Evolutionary conservation across 495 filamentous ascomycete genomes (phyloP).

Genomic region (Lophium mytilinum): DNA sequence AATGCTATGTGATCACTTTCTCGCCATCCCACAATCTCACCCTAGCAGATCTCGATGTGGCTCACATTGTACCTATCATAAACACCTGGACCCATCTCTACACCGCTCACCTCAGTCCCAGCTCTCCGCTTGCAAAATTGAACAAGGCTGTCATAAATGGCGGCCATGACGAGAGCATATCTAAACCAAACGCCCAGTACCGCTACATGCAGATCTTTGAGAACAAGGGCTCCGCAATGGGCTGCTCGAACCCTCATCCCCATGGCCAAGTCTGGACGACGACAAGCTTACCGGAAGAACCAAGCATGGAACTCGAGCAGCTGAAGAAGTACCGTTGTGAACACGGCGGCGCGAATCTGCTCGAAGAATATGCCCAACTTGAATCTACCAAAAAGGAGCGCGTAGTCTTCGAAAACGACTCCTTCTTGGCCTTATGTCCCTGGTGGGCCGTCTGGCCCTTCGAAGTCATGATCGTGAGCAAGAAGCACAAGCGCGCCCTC

Average conservation of each 20-base stretch:
- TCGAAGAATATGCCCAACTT: conserved; percentile 78
- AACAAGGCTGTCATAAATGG: conserved; percentile 42
- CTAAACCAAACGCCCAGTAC: conserved; percentile 65
- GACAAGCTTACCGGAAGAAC: conserved; percentile 81
- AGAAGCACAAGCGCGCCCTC: conserved; percentile 68
- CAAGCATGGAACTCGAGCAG: conserved; percentile 64
- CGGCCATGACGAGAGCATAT: conserved; percentile 38
- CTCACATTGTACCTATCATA: conserved; percentile 66
- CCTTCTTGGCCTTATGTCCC: conserved; percentile 78
- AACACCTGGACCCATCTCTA: conserved; percentile 86
- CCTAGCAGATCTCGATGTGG: conserved; percentile 69
- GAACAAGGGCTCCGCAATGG: conserved; percentile 97
- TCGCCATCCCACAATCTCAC: conserved; percentile 84
- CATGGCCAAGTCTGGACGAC: conserved; percentile 97
- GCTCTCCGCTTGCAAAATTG: conserved; percentile 53
- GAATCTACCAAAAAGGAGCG: conserved; percentile 77
- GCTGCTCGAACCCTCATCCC: conserved; percentile 96
- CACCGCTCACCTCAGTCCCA: conserved; percentile 63
- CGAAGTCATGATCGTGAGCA: conserved; percentile 84
- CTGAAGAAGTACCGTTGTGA: conserved; percentile 66
- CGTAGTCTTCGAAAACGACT: conserved; percentile 75
- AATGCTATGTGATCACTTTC: conserved; percentile 97
- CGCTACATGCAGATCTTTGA: conserved; percentile 99
- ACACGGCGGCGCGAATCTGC: conserved; percentile 61
- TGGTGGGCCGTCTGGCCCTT: conserved; percentile 99